Evolutionary conservation across 108 stramenopile species (phyloP), one percentile per base, ranked within the genome.

Genomic region (Nitzschia putrida): DNA sequence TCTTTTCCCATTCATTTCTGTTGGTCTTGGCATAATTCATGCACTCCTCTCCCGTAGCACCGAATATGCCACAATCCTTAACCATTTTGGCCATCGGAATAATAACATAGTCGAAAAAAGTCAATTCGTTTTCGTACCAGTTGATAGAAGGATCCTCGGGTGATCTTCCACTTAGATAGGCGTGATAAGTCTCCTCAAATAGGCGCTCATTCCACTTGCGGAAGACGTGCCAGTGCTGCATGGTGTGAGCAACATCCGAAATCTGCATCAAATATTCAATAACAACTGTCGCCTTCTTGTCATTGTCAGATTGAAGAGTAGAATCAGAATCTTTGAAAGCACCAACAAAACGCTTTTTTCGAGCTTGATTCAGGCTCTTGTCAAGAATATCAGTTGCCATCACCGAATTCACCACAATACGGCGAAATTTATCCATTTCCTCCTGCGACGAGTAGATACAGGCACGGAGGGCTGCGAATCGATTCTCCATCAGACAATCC

Each of bases 331-430:
- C 2, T 10, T 16, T 13, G 47, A 64, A 64, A 3, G 63, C 63
- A 43, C 8, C 47, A 1, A n/a, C 22, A 43, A 43, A 64, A 2
- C 63, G 63, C 24, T 26, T 13, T 9, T 64, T 49, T 2, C 63
- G 63, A n/a, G 47, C 20, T 25, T 45, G 14, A 13, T 23, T 12
- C 6, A 64, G 71, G 34, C 76, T 71, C 22, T 72, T 66, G 65
- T 78, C 77, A 8, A 73, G 64, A 39, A 81, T 74, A 59, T 81
- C 80, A 10, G 80, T 81, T 12, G 73, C 80, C 77, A 81, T 71
- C 45, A 81, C 77, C 53, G 73, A 77, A 10, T 72, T 68, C 44
- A 81, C 77, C n/a, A 81, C 77, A 50, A 38, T 64, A 43, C 78
- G 77, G 10, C 80, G 80, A 52, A 81, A 81, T 14, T 57, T 50